Evolutionary conservation across 192 early-diverging fungal species (phyloP), one percentile per base, ranked within the genome.

Genomic region (Podila epigama): DNA sequence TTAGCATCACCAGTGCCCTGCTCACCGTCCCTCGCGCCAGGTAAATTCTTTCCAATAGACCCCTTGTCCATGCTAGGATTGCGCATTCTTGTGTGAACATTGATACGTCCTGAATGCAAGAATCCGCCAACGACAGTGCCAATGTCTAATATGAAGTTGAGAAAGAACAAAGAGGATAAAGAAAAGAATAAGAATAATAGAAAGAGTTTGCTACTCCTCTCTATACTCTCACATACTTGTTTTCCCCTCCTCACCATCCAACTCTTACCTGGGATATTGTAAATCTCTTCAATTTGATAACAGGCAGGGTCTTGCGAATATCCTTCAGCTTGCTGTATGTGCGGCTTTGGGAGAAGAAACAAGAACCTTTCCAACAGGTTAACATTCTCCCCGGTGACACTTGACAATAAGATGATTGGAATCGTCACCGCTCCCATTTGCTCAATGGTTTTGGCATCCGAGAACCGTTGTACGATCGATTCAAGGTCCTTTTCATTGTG

Each of bases 221-320:
- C n/a, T 27, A n/a, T 63, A 11, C 18, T n/a, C 4, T 36, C 27
- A 15, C 5, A 18, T 28, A 25, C 2, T n/a, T 27, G 29, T 9
- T 10, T 35, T 36, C 4, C 20, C 25, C 33, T 27, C 34, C 29
- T 27, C 2, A 20, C 15, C 20, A 41, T 22, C 18, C n/a, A n/a
- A n/a, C n/a, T 77, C 57, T 58, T 81, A 79, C 88, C 85, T 59
- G 89, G 88, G 10, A 93, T 84, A 40, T 69, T 72, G 69, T 93
- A 95, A 18, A 92, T 84, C 57, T 95, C 91, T 70, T 96, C 93
- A 44, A 96, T 87, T 61, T 96, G 92, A 66, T 90, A 94, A 67
- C 92, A 88, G 32, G 84, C 87, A 33, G 80, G 69, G 13, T 81
- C 79, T 29, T 80, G 70, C 3, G 37, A 64, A n/a, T 64, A 58